Conservation (phyloP, 2,329 filamentous ascomycete species). For the Colletotrichum sp. region DNA sequence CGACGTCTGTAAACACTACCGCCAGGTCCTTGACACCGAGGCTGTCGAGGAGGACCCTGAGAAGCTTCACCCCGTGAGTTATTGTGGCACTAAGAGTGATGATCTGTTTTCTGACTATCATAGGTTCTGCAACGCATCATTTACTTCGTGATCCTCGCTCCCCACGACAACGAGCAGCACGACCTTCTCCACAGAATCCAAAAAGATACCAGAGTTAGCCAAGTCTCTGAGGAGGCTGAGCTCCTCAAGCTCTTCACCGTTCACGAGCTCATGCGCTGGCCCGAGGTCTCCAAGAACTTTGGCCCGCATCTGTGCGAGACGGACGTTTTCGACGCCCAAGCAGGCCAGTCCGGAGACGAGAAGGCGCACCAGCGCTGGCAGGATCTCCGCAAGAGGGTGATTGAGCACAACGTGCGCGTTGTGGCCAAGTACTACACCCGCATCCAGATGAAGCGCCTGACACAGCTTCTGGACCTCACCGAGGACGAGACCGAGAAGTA, state of each 20-base stretch:
- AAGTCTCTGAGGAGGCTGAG: conserved; percentile 80
- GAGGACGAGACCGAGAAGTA: conserved; percentile 99
- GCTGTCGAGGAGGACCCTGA: conserved; percentile 88
- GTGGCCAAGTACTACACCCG: conserved; percentile 99
- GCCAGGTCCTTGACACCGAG: conserved; percentile 95
- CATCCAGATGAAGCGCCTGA: conserved; percentile 90
- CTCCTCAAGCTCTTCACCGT: conserved; percentile 95
- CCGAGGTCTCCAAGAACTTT: conserved; percentile 86
- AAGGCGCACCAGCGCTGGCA: conserved; percentile 90
- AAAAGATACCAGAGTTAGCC: conserved; percentile 79
- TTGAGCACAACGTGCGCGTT: conserved; percentile 98
- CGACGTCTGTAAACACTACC: conserved; percentile 97
- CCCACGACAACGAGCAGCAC: conserved; percentile 98
- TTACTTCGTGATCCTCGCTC: conserved; percentile 95
- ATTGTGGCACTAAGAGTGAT: neutral
- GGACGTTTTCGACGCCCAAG: conserved; percentile 81
- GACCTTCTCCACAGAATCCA: conserved; percentile 94
- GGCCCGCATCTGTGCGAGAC: conserved; percentile 86
- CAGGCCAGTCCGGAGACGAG: conserved; percentile 71
- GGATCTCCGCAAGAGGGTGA: conserved; percentile 95
- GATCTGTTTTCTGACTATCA: neutral
- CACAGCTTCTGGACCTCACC: conserved; percentile 86
- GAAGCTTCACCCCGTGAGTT: conserved; percentile 81
- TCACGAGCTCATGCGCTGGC: conserved; percentile 98
- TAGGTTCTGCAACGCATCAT: conserved; percentile 93